Base-by-base conservation (phyloP, 371 early-diverging fungal genomes). In the Apophysomyces trapeziformis region DNA sequence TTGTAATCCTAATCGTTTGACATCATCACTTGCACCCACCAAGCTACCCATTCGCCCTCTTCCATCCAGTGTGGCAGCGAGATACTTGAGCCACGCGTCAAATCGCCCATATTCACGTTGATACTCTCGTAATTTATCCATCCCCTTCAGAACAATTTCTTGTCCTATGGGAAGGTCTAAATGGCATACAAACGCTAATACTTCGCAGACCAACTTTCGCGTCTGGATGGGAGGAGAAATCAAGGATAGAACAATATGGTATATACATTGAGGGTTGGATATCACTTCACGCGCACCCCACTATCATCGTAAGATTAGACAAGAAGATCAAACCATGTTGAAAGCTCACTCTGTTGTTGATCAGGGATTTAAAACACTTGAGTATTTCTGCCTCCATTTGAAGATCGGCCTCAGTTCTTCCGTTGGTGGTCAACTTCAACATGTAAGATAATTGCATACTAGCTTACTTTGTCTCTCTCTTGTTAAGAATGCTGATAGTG, bases 231-330 rank as follows among this genome's bases (percentile, higher is more conserved):
- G 90, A 0, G 91, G 90, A 13, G 93, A 91, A 39, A 92, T 90
- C 56, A 95, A 82, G 5, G 94, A 93, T 32, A 91, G 79, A 18
- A 89, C 86, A 45, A 93, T 84, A 21, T 89, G 85, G 62, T 87
- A 85, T 36, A 94, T 89, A 65, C 91, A 91, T 56, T 85, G 78
- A 4, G 93, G 88, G 70, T 88, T 78, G 21, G 86, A 74, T 57
- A 95, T 80, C 8, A 92, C 94, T 69, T 94, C 94, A 38, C 90
- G 87, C 5, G 91, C 92, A 43, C 94, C 95, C 88, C 92, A 93
- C 80, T 90, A 72, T 44, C 21, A 57, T 50, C 38, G 43, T 26
- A 14, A 26, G 65, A 56, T 36, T 32, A 45, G 35, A 59, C 38
- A 11, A 12, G 14, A 38, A 6, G 18, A 26, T 39, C 35, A 43